Percentiles rank a stretch among this genome's conserved stretches.
These are phyloP conservation scores for Penicillium sp. DNA, from an alignment of 2,329 filamentous ascomycete species.

Conservation along the genomic window DNA sequence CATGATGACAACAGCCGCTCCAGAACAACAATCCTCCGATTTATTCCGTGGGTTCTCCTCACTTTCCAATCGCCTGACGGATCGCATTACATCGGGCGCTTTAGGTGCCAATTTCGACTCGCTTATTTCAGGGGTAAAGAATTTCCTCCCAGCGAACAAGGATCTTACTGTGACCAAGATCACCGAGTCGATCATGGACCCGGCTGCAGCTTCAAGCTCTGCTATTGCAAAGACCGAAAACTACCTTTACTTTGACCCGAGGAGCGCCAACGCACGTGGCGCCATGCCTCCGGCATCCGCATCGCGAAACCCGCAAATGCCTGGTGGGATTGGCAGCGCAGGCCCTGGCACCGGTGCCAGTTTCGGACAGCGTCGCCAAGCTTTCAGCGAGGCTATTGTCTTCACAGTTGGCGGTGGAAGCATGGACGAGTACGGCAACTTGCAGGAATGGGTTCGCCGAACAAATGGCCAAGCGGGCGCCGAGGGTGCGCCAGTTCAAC, in stretches of 20 bases:
- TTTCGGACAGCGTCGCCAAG: conserved; percentile 86
- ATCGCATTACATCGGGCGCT: conserved; percentile 89
- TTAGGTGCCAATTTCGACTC: conserved; percentile 86
- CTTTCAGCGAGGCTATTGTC: conserved; percentile 86
- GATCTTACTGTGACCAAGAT: conserved; percentile 97
- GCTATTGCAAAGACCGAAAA: conserved; percentile 95
- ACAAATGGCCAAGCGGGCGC: conserved; percentile 58
- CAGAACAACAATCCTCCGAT: conserved; percentile 62
- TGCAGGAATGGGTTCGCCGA: conserved; percentile 91
- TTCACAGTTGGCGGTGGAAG: conserved; percentile 94
- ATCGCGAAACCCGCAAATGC: conserved; percentile 43
- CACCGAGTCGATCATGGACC: conserved; percentile 97
- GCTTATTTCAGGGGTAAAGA: conserved; percentile 93
- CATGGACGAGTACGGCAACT: conserved; percentile 97
- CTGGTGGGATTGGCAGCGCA: conserved; percentile 39
- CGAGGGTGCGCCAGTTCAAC: conserved; percentile 37
- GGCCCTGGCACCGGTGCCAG: conserved; percentile 71
- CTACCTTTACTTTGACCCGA: conserved; percentile 95
- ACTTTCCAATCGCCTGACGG: conserved; percentile 86
- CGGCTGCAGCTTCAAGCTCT: conserved; percentile 79
- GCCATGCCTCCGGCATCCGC: conserved; percentile 79
- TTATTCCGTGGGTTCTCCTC: conserved; percentile 92
- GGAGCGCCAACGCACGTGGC: conserved; percentile 86
- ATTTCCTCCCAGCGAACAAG: conserved; percentile 92
- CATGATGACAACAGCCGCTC: conserved; percentile 80